Percentiles rank a stretch among this genome's conserved stretches.
These are phyloP conservation scores for Ophiostoma perfectum DNA, from an alignment of 2,329 filamentous ascomycete genomes.

Conservation along the genomic window DNA sequence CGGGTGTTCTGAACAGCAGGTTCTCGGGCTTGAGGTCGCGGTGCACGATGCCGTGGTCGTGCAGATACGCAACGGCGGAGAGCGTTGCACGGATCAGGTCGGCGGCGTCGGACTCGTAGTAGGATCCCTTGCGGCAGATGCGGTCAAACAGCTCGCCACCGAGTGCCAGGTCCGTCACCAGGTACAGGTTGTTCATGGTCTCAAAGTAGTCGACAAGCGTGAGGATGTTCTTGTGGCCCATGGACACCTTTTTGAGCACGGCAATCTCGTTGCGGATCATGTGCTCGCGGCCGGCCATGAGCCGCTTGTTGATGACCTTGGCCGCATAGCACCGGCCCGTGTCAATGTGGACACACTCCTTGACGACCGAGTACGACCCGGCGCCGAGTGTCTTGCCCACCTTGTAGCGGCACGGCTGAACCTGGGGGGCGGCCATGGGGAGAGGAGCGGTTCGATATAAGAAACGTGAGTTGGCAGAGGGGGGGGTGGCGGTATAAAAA, in stretches of 20 bases:
- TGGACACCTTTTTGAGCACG: conserved; percentile 94
- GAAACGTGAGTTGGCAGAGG: background rate
- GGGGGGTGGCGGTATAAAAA: background rate
- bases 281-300: conserved; percentile 96
- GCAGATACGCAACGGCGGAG: conserved; percentile 95
- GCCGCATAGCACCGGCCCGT: conserved; percentile 97
- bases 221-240: conserved; percentile 97
- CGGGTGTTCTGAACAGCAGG: conserved; percentile 89
- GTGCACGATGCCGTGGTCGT: conserved; percentile 98
- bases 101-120: conserved; percentile 95
- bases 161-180: conserved; percentile 92
- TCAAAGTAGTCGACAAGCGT: conserved; percentile 99
- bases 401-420: conserved; percentile 97
- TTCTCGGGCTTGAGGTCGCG: conserved; percentile 98
- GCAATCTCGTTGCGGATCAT: conserved; percentile 99
- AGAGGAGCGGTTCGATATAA: conserved; percentile 4
- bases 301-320: conserved; percentile 97
- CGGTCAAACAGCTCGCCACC: conserved; percentile 97
- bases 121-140: conserved; percentile 96
- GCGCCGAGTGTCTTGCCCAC: conserved; percentile 96
- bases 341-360: conserved; percentile 98
- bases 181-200: conserved; percentile 98
- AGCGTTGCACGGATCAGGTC: conserved; percentile 91
- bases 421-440: conserved; percentile 38
- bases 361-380: conserved; percentile 96